Conservation (phyloP, 1,284 basidiomycete genomes). For the Omphalotus olearius region DNA sequence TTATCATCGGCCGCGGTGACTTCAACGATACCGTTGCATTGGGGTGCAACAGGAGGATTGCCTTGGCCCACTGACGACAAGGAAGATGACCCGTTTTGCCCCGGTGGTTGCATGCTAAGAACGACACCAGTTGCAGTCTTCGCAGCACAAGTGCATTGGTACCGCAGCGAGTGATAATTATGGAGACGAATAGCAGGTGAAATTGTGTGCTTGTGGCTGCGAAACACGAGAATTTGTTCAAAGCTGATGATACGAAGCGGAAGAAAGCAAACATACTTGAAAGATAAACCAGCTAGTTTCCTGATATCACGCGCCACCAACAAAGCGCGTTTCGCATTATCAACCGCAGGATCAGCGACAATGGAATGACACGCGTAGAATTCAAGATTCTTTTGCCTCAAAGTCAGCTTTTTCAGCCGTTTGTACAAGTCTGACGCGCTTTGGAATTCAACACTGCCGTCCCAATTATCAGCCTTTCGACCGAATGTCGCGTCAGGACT, state of each 20-base stretch:
- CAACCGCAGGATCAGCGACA: conserved; percentile 4
- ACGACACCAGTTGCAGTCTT: not conserved
- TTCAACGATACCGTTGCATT: conserved; percentile 9
- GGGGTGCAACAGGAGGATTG: not conserved
- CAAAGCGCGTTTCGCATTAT: conserved; percentile 1
- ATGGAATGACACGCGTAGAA: conserved; percentile 9
- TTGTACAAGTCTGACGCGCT: conserved; percentile 7
- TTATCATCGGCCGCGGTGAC: conserved; percentile 6
- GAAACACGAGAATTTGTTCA: not conserved
- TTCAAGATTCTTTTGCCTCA: not conserved
- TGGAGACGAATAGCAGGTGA: not conserved
- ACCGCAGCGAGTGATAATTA: not conserved
- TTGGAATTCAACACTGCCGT: conserved; percentile 2
- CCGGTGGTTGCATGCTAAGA: too few species aligned
- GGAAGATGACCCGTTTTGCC: not conserved
- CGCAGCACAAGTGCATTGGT: conserved; percentile 1
- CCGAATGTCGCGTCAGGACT: too few species aligned
- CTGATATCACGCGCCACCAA: conserved; percentile 8
- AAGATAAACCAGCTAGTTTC: conserved; percentile 3
- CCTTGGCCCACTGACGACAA: not conserved
- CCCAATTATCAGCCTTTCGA: too few species aligned
- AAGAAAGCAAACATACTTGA: conserved; percentile 5
- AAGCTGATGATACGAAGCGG: too few species aligned
- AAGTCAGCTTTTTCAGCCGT: conserved; percentile 2
- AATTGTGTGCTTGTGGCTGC: not conserved